Percentiles rank a stretch among this genome's conserved stretches.
Conservation (phyloP, 768 basidiomycete genomes). For the Xerocomus brunneocitrinus region DNA sequence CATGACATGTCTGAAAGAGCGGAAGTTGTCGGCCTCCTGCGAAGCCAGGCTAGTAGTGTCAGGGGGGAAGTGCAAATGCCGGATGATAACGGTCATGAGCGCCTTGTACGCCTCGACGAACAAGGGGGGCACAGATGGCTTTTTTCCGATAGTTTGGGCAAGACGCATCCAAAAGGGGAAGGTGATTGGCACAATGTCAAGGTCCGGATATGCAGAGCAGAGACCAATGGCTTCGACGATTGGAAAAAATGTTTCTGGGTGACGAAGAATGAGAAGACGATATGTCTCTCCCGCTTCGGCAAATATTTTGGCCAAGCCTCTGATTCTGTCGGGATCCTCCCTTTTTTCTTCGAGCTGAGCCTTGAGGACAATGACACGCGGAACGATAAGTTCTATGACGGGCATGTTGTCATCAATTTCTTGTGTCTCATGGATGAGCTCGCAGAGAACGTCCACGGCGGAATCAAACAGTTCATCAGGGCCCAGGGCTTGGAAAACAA, state of each 20-base stretch:
- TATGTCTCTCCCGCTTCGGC: conserved; percentile 98
- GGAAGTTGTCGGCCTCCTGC: conserved; percentile 91
- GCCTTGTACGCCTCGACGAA: conserved; percentile 79
- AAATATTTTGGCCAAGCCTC: conserved; percentile 87
- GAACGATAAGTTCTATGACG: conserved; percentile 84
- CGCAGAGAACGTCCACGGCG: conserved; percentile 88
- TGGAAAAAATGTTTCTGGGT: conserved; percentile 90
- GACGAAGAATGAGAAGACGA: conserved; percentile 79
- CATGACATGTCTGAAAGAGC: conserved; percentile 95
- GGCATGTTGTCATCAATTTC: conserved; percentile 93
- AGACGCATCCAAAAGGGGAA: conserved; percentile 99
- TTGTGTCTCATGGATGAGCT: conserved; percentile 96
- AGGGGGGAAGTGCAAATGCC: conserved; percentile 85
- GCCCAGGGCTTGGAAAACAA: conserved; percentile 77
- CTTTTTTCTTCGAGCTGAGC: conserved; percentile 52
- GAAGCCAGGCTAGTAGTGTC: conserved; percentile 61
- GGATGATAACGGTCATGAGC: conserved; percentile 82
- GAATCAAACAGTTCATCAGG: conserved; percentile 89
- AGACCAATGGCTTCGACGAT: conserved; percentile 92
- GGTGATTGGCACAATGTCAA: conserved; percentile 96
- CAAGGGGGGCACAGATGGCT: conserved; percentile 62
- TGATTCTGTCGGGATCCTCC: conserved; percentile 84
- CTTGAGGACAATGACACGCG: conserved; percentile 73
- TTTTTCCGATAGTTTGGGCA: conserved; percentile 83
- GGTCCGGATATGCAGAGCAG: conserved; percentile 88